Evolutionary conservation across 352 stramenopile species (phyloP), one percentile per base, ranked within the genome.

Genomic region (Thraustotheca clavata): DNA sequence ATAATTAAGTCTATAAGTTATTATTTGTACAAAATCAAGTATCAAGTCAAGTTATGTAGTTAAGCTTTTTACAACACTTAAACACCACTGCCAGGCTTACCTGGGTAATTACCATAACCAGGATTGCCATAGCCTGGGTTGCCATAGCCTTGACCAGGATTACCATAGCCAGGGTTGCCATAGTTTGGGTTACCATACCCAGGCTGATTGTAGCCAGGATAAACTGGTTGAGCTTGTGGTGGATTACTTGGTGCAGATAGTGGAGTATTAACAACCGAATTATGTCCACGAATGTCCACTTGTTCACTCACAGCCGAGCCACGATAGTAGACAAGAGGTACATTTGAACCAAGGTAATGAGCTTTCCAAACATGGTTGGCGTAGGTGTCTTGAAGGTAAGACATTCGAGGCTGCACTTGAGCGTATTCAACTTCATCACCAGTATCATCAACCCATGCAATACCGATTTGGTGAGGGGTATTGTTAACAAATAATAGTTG

Each of bases 311-410:
- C 11, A 7, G 38, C 9, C 16, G 38, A 9, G 20, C 57, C 38
- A 32, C 31, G 27, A 55, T 26, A 65, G 47, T 52, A 65, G 14
- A 24, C 35, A 16, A 65, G 38, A 29, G 38, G 16, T 9, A 31
- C 27, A 34, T 65, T 27, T 5, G 38, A 54, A 11, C 18, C 57
- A 12, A 33, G 31, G 31, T 55, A 65, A 27, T 43, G 3, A 20
- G 57, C 57, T 46, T 65, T 65, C 57, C 57, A 65, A 31, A 65
- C 57, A 33, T 65, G 57, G 36, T 54, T 65, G 2, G 57, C 22
- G 24, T 65, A 65, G 41, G 57, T 65, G 57, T 65, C 57, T 22
- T 65, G 57, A 26, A 43, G 27, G 29, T 65, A 65, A 16, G n/a
- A 54, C 26, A 57, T 26, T 33, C 57, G 35, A 14, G 57, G 57